phyloP scores from a whole-genome alignment of 495 filamentous ascomycete genomes.

The Cercophora scortea region DNA sequence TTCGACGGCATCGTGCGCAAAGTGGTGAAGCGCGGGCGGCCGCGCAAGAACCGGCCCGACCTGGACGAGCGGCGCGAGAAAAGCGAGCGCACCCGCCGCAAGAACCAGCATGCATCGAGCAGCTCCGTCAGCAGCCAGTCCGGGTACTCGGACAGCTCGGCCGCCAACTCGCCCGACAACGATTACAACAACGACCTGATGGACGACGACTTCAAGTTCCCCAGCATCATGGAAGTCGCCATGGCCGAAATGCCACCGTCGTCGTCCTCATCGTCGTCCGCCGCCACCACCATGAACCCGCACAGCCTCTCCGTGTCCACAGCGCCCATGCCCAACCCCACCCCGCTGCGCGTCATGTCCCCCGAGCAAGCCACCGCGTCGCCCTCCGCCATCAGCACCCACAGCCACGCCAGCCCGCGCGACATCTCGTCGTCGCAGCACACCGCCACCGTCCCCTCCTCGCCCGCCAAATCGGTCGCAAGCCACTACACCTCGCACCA shows the following conservation, averaged over 20 bases:
- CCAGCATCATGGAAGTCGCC: slow-evolving; percentile 34
- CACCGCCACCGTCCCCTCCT: slow-evolving; percentile 18
- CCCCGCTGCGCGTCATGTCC: slow-evolving; percentile 11
- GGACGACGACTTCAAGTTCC: slow-evolving; percentile 35
- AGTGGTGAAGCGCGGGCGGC: slow-evolving; percentile 41
- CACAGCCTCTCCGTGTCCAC: slow-evolving; percentile 26
- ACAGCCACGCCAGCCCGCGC: slow-evolving; percentile 15
- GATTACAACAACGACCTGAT: slow-evolving; percentile 27
- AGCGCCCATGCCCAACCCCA: slow-evolving; percentile 30
- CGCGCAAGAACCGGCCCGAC: slow-evolving; percentile 38
- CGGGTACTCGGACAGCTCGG: slow-evolving; percentile 41
- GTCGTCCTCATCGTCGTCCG: not conserved
- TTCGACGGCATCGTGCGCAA: slow-evolving; percentile 73
- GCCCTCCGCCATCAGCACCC: slow-evolving; percentile 25
- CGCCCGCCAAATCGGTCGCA: slow-evolving; percentile 38
- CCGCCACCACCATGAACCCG: slow-evolving; percentile 28
- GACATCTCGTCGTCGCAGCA: not conserved
- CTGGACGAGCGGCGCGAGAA: slow-evolving; percentile 63
- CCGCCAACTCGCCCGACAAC: slow-evolving; percentile 34
- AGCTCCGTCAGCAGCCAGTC: slow-evolving; percentile 35
- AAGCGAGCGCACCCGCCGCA: slow-evolving; percentile 43
- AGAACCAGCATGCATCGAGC: slow-evolving; percentile 40
- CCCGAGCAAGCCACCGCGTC: slow-evolving; percentile 15
- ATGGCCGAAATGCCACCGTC: slow-evolving; percentile 19
- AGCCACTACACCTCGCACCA: slow-evolving; percentile 19